phyloP scores from a whole-genome alignment of 2,329 filamentous ascomycete species.

The Phialemoniopsis sp. region DNA sequence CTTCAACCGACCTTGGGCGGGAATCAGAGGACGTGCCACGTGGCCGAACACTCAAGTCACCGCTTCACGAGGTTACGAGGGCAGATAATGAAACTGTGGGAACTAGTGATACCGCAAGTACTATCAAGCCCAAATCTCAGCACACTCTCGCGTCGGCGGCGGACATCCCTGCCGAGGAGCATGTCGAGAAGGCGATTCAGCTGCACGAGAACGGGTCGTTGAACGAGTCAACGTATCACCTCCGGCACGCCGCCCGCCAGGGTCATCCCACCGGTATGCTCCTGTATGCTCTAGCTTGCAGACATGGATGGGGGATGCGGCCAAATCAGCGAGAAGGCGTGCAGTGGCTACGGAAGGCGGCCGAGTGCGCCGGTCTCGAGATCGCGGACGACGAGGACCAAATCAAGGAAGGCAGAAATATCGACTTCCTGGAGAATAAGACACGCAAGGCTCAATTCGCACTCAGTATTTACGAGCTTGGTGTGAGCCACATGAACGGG shows the following conservation, averaged over 20 bases:
- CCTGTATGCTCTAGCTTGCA: conserved; percentile 87
- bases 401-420: conserved; percentile 55
- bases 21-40: conserved; percentile 45
- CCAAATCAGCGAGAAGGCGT: conserved; percentile 87
- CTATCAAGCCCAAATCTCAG: conserved; percentile 39
- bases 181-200: conserved; percentile 84
- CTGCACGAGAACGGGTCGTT: conserved; percentile 84
- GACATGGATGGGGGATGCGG: conserved; percentile 97
- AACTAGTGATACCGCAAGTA: conserved; percentile 52
- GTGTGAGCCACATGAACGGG: conserved; percentile 95
- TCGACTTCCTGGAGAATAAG: conserved; percentile 68
- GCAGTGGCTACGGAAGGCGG: conserved; percentile 86
- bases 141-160: conserved; percentile 52
- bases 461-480: conserved; percentile 91
- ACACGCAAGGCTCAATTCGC: conserved; percentile 90
- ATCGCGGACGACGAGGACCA: conserved; percentile 77
- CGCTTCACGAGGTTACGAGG: conserved; percentile 31
- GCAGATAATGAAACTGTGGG: conserved; percentile 17
- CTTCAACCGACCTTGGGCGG: conserved; percentile 37
- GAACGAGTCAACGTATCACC: conserved; percentile 93
- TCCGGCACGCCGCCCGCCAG: conserved; percentile 81
- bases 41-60: conserved; percentile 36
- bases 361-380: conserved; percentile 77
- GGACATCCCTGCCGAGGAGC: conserved; percentile 79
- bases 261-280: conserved; percentile 93